Evolutionary conservation across 345 rosid species (phyloP), one percentile per base, ranked within the genome.

Genomic region (Populus nigra): DNA sequence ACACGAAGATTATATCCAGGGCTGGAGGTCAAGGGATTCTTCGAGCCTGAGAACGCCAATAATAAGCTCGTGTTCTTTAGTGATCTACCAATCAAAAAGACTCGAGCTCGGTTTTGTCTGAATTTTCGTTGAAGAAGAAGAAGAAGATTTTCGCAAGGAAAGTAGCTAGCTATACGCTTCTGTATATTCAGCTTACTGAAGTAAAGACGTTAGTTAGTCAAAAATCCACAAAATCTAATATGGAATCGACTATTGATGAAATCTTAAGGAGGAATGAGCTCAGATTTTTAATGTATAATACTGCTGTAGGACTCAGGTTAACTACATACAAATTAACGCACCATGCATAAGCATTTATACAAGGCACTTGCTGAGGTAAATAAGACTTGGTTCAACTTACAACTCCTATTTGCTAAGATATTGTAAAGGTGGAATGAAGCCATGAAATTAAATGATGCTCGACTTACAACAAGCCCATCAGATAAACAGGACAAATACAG

Each of bases 1-100:
- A 93, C 99, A 53, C 99, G 93, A 57, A 84, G 73, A 80, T 96
- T 96, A 79, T 96, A 96, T 77, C 99, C 99, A 81, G 98, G 96
- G 84, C 88, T 93, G 81, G 81, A 90, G 73, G 94, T 93, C 86
- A 91, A 88, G 33, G 97, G 92, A 72, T 91, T 89, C 89, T 84
- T 96, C 86, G 93, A 83, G 86, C 99, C 99, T 72, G 98, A 96
- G 85, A 96, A 89, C 62, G 98, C 99, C 82, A 96, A 82, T 77
- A 96, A 85, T 86, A 96, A 31, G 33, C 33, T 31, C 33, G 33
- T 2, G 33, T 31, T 31, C 33, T 31, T 31, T 31, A 31, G 33
- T 3, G 33, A 31, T 31, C 33, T 31, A 31, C 33, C 33, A 31
- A 31, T 31, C 33, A 31, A 31, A 31, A 31, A 31, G 33, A 31